Evolutionary conservation across 192 early-diverging fungal genomes (phyloP), one percentile per base, ranked within the genome.

Genomic region (Umbelopsis vinacea): DNA sequence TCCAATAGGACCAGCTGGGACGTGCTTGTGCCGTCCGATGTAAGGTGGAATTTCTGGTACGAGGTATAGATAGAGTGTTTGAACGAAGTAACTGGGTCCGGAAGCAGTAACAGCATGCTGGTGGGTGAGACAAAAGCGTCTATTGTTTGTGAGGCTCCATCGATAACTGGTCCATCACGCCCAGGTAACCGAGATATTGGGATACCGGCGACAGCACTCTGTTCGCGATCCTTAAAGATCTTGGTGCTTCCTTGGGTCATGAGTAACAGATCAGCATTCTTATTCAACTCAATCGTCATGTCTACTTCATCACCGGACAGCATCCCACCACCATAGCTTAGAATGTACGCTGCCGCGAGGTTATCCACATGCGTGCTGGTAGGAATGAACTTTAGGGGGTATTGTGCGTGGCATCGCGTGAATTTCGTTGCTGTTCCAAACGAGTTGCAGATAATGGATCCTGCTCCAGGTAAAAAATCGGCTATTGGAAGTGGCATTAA

Each of bases 231-330:
- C 67, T 89, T 89, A 76, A 86, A 97, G 17, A 97, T 90, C 74
- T 96, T 96, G 55, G 94, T 96, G 37, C 88, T 90, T 7, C 91
- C 93, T 74, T 95, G 93, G 1, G 94, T 94, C 33, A 95, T 76
- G 15, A 97, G 73, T 17, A 91, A 54, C 17, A 97, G 76, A 11
- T 81, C 83, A 4, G 84, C 79, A 11, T 84, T 79, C 2, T 76
- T 47, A 9, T 81, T 81, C 0, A 92, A 77, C 10, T 79, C 69
- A 0, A 92, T 83, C 46, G 77, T 50, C 37, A 95, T 67, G 48
- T 79, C 57, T 46, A 93, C 79, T 26, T 48, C 60, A 77, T 95
- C 92, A 15, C 91, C 90, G 67, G 84, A 82, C 4, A 93, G 85
- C 14, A 95, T 81, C 4, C 96, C 96, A 15, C 93, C 95, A 52